Evolutionary conservation across 2,329 filamentous ascomycete species (phyloP), one percentile per base, ranked within the genome.

Genomic region (Neonectria neomacrospora): DNA sequence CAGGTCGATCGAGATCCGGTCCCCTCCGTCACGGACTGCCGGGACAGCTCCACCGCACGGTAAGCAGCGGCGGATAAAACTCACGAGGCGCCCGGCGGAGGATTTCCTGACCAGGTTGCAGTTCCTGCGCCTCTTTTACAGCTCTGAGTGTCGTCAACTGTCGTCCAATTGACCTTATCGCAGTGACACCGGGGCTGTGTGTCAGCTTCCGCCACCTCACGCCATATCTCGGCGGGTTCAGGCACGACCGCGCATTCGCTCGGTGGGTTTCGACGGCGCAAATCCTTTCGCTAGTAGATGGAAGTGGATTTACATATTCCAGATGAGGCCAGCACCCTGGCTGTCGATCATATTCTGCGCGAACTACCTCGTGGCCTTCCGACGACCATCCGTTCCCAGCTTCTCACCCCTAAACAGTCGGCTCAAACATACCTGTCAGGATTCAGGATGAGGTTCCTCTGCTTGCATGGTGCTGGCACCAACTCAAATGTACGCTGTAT

Each of bases 391-490:
- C 9, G 5, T 32, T 32, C 30, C 11, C 9, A 11, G 9, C 30
- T 32, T 32, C 3, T 32, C 9, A 12, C 30, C 9, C 11, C 30
- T 32, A 11, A 32, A 3, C 30, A 32, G 30, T 10, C 5, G 30
- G 9, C 30, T 5, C 5, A 32, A 32, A 26, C 30, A 39, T 11
- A 8, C 9, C 3, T 10, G n/a, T 26, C 23, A 26, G 6, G 6
- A 26, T 6, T 26, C 52, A 44, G 4, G 3, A 54, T 54, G 52
- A 54, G 26, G 23, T 54, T 54, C 20, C 52, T 54, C 37, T 54
- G 52, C 28, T 44, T 54, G 41, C 52, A 54, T 34, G 52, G 52
- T 20, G 42, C 42, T 37, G 52, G 52, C 52, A 54, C 52, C 10
- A 54, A 37, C 42, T 37, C 52, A 23, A 22, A 54, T 14, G 52